Base-by-base conservation (phyloP, 495 filamentous ascomycete species). In the Trichoderma gamsii region DNA sequence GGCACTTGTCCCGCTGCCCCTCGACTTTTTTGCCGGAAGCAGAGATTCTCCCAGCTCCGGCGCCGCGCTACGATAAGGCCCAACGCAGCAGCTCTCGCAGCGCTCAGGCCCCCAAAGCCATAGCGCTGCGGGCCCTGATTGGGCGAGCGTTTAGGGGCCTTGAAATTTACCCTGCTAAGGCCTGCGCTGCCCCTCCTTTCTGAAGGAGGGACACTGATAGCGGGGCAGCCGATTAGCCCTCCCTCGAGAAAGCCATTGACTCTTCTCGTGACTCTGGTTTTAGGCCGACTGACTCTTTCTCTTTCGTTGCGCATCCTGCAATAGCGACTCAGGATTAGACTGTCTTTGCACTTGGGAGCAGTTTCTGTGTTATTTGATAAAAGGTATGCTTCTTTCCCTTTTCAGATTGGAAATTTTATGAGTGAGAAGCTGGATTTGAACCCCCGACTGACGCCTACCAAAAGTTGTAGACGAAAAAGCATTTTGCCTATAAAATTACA, bases 21-120 rank as follows among this genome's bases (percentile, higher is more conserved):
- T 66, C 65, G 65, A 66, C n/a, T 51, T 66, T 66, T 66, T 66
- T 66, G 65, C 27, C 65, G 41, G 43, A 32, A 41, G 18, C 43
- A 49, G 18, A 51, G 65, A 66, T 66, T 66, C 11, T 46, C 51
- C 65, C 43, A 66, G 65, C 65, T 46, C 41, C 43, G 65, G 35
- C 63, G 63, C 29, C 5, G 32, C 38, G 38, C 16, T 63, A 9
- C 21, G 23, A 21, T 16, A 61, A 21, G 8, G 25, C 27, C 11
- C n/a, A 12, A 56, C 29, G 12, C 56, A 21, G 27, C 23, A 12
- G 15, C 56, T 61, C 25, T n/a, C 8, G 2, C 56, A 61, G 23
- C 56, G 56, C 23, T 32, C 27, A 32, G n/a, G 27, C 9, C 27
- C 27, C 25, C 27, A 25, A 61, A 32, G 11, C 27, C 25, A 23